A percentile compares a stretch with the other conserved stretches of the same genome.
phyloP scores from a whole-genome alignment of 345 rosid species.

The Heritiera fomes region DNA sequence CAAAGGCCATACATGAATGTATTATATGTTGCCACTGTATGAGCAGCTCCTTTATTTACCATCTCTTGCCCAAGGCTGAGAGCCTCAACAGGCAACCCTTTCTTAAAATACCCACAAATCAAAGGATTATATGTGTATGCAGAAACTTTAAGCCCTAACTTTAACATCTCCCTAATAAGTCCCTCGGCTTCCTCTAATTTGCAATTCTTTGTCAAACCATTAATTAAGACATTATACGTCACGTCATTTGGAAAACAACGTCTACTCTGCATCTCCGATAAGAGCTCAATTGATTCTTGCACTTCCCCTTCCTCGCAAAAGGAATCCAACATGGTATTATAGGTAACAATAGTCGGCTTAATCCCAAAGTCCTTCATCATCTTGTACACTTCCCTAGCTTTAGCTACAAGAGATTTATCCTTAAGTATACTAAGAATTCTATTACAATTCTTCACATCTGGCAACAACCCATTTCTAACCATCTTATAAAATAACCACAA shows the following conservation, averaged over 20 bases:
- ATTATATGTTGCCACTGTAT: conserved; percentile 48
- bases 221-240: conserved; percentile 63
- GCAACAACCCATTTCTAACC: conserved; percentile 53
- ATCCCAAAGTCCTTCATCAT: conserved; percentile 57
- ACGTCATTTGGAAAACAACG: conserved; percentile 40
- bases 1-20: conserved; percentile 51
- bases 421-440: conserved; percentile 61
- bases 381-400: conserved; percentile 41
- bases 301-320: conserved; percentile 60
- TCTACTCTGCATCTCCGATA: conserved; percentile 48
- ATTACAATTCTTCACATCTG: conserved; percentile 66
- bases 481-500: conserved; percentile 55
- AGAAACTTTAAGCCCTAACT: conserved; percentile 50
- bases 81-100: conserved; percentile 56
- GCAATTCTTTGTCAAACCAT: conserved; percentile 57
- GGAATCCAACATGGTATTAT: conserved; percentile 61
- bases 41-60: conserved; percentile 46
- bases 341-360: conserved; percentile 51
- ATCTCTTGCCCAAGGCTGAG: conserved; percentile 51
- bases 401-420: conserved; percentile 35
- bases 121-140: conserved; percentile 56
- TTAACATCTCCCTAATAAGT: conserved; percentile 50
- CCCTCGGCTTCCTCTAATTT: conserved; percentile 47
- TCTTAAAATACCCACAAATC: conserved; percentile 55
- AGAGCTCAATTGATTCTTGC: conserved; percentile 46